These are phyloP conservation scores for Venturiaceae sp. DNA, from an alignment of 2,329 filamentous ascomycete species.

Conservation along the genomic window DNA sequence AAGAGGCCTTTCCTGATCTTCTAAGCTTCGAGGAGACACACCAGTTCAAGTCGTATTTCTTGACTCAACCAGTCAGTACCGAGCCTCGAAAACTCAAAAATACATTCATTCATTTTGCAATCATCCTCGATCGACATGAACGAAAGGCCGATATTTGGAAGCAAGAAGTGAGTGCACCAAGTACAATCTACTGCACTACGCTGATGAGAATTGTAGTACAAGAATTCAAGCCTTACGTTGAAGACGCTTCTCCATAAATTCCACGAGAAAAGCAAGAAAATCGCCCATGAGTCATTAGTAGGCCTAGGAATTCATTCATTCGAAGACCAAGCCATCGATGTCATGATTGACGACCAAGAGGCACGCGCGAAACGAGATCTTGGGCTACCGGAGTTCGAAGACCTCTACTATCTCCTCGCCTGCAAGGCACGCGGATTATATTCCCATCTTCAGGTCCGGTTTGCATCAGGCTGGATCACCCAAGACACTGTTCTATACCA, in stretches of 20 bases:
- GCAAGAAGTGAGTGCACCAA: neutral
- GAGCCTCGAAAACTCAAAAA: neutral
- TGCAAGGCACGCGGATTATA: slow-evolving; percentile 5
- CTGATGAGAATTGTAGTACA: neutral
- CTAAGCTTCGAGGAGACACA: neutral
- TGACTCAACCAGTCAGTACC: neutral
- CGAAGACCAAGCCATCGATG: neutral
- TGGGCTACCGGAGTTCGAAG: slow-evolving; percentile 5
- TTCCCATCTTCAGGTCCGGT: neutral
- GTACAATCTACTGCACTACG: no score
- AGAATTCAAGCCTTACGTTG: neutral
- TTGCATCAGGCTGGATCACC: slow-evolving; percentile 1
- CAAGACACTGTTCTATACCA: neutral
- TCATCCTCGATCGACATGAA: slow-evolving; percentile 3
- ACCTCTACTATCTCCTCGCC: slow-evolving; percentile 7
- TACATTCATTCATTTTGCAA: neutral
- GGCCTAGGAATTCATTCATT: neutral
- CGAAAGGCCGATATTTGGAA: slow-evolving; percentile 1
- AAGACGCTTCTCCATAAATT: neutral
- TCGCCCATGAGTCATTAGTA: neutral
- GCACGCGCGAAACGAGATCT: neutral
- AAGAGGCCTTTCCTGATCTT: slow-evolving; percentile 1
- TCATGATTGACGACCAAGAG: neutral
- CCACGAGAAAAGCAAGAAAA: neutral
- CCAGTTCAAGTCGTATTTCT: neutral